A percentile compares a stretch with the other conserved stretches of the same genome.
Conservation (phyloP, 306 rosid genomes). For the Pyrus bretschneideri region DNA sequence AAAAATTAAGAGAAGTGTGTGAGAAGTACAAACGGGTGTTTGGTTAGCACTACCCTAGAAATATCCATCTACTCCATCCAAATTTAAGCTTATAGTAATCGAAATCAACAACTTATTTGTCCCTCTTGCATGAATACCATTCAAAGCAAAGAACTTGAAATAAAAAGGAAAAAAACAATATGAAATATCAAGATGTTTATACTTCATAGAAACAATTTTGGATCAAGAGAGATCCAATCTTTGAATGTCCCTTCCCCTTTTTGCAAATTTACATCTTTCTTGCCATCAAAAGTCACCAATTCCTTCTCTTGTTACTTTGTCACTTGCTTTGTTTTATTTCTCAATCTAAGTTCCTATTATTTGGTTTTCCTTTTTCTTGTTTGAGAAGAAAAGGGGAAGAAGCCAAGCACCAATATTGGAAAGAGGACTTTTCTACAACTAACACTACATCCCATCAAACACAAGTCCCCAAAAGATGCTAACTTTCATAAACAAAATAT, state of each 20-base stretch:
- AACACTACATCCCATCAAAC: not conserved
- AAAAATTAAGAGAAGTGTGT: too few species aligned
- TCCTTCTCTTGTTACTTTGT: not conserved
- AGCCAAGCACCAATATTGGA: not conserved
- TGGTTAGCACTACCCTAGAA: too few species aligned
- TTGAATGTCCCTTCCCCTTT: not conserved
- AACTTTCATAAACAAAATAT: not conserved
- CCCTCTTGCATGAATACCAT: conserved; percentile 1
- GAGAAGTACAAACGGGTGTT: too few species aligned
- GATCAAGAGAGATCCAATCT: not conserved
- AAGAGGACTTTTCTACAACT: not conserved
- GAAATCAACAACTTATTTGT: not conserved
- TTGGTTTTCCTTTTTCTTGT: not conserved
- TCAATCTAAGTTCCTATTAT: not conserved
- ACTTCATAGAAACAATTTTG: not conserved
- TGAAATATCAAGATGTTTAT: not conserved
- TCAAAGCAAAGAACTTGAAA: not conserved
- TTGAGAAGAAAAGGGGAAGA: not conserved
- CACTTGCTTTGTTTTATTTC: not conserved
- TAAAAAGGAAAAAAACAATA: not conserved
- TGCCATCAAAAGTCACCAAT: conserved; percentile 3
- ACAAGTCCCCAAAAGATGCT: not conserved
- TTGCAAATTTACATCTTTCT: not conserved
- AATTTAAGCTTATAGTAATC: not conserved
- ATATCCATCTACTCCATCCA: not conserved